These are phyloP conservation scores for Umbellularia californica DNA, from an alignment of 164 flowering plant species.

Conservation along the genomic window DNA sequence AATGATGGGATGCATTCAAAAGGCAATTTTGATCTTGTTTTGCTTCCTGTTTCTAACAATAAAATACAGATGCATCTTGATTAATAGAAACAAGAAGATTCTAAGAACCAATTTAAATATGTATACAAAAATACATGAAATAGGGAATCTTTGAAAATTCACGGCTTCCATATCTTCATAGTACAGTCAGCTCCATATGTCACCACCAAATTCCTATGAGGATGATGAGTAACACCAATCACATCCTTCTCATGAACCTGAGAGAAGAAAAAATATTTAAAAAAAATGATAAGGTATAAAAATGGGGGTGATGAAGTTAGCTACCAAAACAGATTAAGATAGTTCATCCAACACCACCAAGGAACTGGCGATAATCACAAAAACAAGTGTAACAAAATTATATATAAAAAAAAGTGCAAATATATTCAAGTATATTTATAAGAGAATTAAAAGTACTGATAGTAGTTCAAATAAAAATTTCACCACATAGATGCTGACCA, in stretches of 20 bases:
- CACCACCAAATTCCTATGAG: slow-evolving; percentile 81
- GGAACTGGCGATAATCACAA: background rate
- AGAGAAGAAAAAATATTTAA: slow-evolving; percentile 2
- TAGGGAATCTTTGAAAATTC: slow-evolving; percentile 9
- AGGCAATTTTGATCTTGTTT: background rate
- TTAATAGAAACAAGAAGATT: background rate
- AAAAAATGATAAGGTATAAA: background rate
- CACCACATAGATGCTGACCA: no score
- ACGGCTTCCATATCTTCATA: slow-evolving; percentile 90
- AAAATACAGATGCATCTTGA: background rate
- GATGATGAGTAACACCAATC: slow-evolving; percentile 89
- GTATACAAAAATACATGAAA: background rate
- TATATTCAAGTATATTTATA: no score
- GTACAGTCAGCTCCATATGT: slow-evolving; percentile 80
- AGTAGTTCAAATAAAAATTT: no score
- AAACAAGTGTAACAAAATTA: background rate
- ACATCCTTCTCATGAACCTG: slow-evolving; percentile 97
- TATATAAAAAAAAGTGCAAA: no score
- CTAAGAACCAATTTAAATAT: background rate
- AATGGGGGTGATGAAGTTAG: background rate
- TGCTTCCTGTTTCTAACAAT: background rate
- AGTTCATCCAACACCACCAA: background rate
- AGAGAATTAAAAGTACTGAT: no score
- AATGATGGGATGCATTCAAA: background rate
- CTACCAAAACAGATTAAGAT: background rate